Base-by-base conservation (phyloP, 805 yeast genomes). In the Teunomyces tritomae region DNA sequence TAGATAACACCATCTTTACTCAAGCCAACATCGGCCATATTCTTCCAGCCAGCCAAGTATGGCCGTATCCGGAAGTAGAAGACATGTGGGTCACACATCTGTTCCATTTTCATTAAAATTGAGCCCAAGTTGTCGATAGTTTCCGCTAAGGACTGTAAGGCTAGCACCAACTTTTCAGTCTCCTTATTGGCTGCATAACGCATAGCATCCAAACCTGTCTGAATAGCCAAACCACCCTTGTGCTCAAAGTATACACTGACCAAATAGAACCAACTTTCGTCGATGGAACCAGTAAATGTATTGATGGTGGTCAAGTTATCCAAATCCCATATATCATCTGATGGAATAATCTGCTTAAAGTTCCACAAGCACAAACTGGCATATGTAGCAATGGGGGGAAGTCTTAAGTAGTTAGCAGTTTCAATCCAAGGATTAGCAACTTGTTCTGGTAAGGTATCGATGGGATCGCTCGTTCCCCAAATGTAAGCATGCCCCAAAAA, bases 51-150 rank as follows among this genome's bases (percentile, higher is more conserved):
- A 0, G 97, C 96, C 53, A 92, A 71, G 57, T 79, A 91, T 0
- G 97, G 97, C 59, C 98, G 77, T 40, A 91, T 78, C 50, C 92
- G 79, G 71, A 79, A 87, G 66, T 88, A 91, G 63, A 92, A 91
- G 3, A 87, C 84, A 62, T 89, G 95, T 2, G 98, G 97, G 61
- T 90, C 96, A 65, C 97, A 89, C 86, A 86, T 86, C 55, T 91
- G 96, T 59, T 87, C 90, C 94, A 91, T 87, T 56, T 79, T 77
- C 80, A 84, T 80, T 55, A 92, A 68, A 1, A 87, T 77, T 3
- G 85, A 73, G 10, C 90, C 94, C 54, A 92, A 70, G 49, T 74
- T 70, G 61, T 88, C 96, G 45, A 91, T 85, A 34, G 78, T 68
- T 62, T 85, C 87, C 1, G 96, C 96, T 46, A 91, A 66, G 32